These are phyloP conservation scores for Glaciozyma antarctica DNA, from an alignment of 768 basidiomycete species.

Conservation along the genomic window DNA sequence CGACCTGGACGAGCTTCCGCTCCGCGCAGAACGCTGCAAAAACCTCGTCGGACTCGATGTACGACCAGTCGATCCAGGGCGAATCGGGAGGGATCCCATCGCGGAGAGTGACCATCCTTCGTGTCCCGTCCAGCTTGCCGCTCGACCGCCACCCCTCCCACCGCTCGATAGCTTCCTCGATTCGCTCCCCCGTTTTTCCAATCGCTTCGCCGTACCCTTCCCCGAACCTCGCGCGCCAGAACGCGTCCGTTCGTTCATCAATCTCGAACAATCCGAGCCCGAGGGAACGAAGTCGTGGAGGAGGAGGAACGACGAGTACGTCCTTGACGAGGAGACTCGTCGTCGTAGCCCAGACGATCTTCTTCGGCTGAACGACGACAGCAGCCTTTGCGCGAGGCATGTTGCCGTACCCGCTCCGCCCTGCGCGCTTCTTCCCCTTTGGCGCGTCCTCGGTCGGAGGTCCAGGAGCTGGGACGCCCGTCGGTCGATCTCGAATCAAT, in stretches of 20 bases:
- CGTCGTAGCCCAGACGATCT: background rate
- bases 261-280: constrained; percentile 24
- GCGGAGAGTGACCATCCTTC: constrained; percentile 21
- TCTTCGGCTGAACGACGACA: background rate
- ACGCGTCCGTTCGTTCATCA: background rate
- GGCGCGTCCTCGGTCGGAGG: background rate
- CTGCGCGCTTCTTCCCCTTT: constrained; percentile 10
- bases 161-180: constrained; percentile 5
- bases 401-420: constrained; percentile 3
- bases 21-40: constrained; percentile 44
- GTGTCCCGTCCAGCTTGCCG: constrained; percentile 14
- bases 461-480: constrained; percentile 11
- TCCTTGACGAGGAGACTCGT: constrained; percentile 21
- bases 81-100: constrained; percentile 11
- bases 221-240: constrained; percentile 20
- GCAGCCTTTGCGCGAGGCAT: constrained; percentile 2
- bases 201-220: constrained; percentile 22
- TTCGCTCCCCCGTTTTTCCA: background rate
- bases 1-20: constrained; percentile 43
- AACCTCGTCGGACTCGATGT: constrained; percentile 25
- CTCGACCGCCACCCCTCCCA: constrained; percentile 19
- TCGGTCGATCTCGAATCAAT: constrained; percentile 16
- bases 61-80: constrained; percentile 11
- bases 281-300: constrained; percentile 7
- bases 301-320: constrained; percentile 27